Evolutionary conservation across 2,329 filamentous ascomycete species (phyloP), one percentile per base, ranked within the genome.

Genomic region (Mycosphaerella sp.): DNA sequence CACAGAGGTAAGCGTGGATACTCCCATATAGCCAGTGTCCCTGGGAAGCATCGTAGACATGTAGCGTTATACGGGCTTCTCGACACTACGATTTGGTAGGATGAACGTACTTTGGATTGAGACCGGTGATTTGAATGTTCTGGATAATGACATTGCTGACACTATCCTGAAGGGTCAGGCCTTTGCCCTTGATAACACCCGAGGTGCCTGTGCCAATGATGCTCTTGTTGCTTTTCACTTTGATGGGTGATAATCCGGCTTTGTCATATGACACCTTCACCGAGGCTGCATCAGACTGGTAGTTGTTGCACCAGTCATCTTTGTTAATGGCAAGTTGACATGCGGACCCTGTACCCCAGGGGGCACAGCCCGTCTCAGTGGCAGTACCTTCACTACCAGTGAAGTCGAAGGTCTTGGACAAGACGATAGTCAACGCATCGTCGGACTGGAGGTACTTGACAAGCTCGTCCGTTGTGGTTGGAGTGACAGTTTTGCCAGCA

Each of bases 381-480:
- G 70, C 71, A 3, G 71, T 75, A 35, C 80, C 80, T 64, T 82
- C 79, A 9, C 72, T 73, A 34, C 72, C 73, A 28, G 70, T 75
- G 71, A 80, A 82, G 69, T 80, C 75, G 62, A 77, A 64, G 14
- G 64, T 66, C 52, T 79, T 77, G 63, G 74, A 73, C 25, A 84
- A 70, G 49, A 84, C 72, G 59, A 85, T 83, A 53, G 78, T 75
- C 18, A 79, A 75, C 10, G 80, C 60, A 16, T 70, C 64, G 49
- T 66, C 68, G 64, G 82, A 79, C 7, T 72, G 71, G 4, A 85
- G 75, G 69, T 82, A 84, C 35, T 70, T 74, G 64, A 78, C 75
- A 41, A 84, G 75, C 73, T 85, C 72, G 18, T 68, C 72, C 37
- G 67, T 80, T 43, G 71, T 57, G 21, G 57, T 53, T 25, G 56